Base-by-base conservation (phyloP, 1,284 basidiomycete species). In the Omphalotus olearius region DNA sequence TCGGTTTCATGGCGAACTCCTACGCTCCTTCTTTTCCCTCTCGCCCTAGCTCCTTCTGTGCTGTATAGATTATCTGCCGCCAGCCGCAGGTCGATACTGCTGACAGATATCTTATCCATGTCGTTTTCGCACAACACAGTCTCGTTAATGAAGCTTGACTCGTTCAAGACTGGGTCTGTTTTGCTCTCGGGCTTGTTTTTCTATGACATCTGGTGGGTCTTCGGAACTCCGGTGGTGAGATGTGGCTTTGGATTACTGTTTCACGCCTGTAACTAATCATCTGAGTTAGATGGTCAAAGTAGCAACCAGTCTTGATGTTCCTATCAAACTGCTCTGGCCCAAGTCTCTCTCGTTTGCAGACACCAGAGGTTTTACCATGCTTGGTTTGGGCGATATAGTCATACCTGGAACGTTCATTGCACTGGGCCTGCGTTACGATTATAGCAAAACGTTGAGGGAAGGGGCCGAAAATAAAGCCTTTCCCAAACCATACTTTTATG, bases 131-230 rank as follows among this genome's bases (percentile, higher is more conserved):
- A 90, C 63, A 90, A 88, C 57, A 88, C 92, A 1, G 74, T 99
- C 50, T 79, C 83, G 20, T 69, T 96, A 53, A 74, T 98, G 61
- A 88, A 88, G 64, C 70, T 99, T 37, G 96, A 99, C 69, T 90
- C 88, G 16, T 97, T 98, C 76, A 72, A 78, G 60, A 98, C 96
- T 5, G 96, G 94, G 1, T 78, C 79, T 49, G 82, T 94, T 52
- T 78, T 99, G 13, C 76, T 99, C 1, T 78, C 64, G 17, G 74
- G 89, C 1, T 72, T 97, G 26, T 93, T 97, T 69, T 54, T 95
- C 25, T 98, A 96, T 65, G 94, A 96, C 62, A 81, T 96, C 41
- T 92, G 82, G 78, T 91, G 85, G 90, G 92, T 93, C 14, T 91
- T 90, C 64, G 86, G 86, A 25, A 88, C 85, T 0, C 78, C 83